These are phyloP conservation scores for Trichoderma reesei DNA, from an alignment of 495 filamentous ascomycete species.

Conservation along the genomic window DNA sequence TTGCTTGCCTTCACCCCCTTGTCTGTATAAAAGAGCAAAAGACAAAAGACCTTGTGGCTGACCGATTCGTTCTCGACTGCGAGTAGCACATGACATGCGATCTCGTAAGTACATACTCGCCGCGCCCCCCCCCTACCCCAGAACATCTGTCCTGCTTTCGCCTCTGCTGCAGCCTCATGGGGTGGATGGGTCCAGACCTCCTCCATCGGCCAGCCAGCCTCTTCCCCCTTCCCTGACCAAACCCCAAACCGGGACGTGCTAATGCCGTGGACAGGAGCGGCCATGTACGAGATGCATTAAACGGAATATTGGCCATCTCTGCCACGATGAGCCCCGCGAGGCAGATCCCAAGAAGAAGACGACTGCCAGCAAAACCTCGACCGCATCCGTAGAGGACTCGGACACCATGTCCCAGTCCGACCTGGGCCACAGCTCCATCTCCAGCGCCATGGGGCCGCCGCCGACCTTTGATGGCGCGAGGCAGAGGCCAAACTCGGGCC, in stretches of 20 bases:
- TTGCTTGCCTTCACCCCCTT: slow-evolving; percentile 11
- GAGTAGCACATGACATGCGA: slow-evolving; percentile 99
- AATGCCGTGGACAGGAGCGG: slow-evolving; percentile 56
- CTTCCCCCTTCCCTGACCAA: not conserved
- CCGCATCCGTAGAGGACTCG: slow-evolving; percentile 1
- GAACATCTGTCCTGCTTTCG: slow-evolving; percentile 13
- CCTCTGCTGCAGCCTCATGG: not conserved
- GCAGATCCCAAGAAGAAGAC: slow-evolving; percentile 44
- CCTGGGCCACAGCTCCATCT: slow-evolving; percentile 30
- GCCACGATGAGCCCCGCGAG: slow-evolving; percentile 94
- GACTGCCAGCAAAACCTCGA: slow-evolving; percentile 38
- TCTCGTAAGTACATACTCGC: slow-evolving; percentile 80
- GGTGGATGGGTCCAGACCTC: not conserved
- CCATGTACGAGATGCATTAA: slow-evolving; percentile 98
- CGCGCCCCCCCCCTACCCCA: not conserved
- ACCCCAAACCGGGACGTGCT: slow-evolving; percentile 3
- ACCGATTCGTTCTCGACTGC: slow-evolving; percentile 17
- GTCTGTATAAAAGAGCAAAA: not conserved
- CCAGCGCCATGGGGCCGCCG: slow-evolving; percentile 29
- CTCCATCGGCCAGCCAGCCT: slow-evolving; percentile 8
- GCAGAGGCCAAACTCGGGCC: slow-evolving; percentile 31
- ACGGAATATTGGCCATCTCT: slow-evolving; percentile 96
- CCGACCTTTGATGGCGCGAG: slow-evolving; percentile 31
- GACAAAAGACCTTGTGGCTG: slow-evolving; percentile 17
- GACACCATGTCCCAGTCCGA: slow-evolving; percentile 24